Evolutionary conservation across 768 basidiomycete genomes (phyloP).

Genomic region (Heimioporus sp.): DNA sequence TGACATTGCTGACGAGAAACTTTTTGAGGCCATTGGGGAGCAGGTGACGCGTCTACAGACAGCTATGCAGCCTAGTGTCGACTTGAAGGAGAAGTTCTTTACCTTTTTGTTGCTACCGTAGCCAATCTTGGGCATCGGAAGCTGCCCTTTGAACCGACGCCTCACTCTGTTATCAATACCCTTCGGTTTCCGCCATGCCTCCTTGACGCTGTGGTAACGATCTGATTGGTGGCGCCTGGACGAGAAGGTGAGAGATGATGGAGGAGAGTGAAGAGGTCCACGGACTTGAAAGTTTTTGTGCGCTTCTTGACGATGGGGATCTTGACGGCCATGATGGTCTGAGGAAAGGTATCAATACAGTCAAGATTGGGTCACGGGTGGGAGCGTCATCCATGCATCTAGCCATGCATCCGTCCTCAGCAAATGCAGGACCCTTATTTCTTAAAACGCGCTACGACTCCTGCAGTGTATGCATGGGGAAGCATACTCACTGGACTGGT

Average conservation of each 20-base stretch:
- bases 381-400: slow-evolving; percentile 20
- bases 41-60: slow-evolving; percentile 78
- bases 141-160: slow-evolving; percentile 93
- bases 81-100: slow-evolving; percentile 20
- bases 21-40: slow-evolving; percentile 97
- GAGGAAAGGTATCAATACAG: slow-evolving; percentile 13
- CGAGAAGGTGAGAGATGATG: slow-evolving; percentile 11
- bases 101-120: slow-evolving; percentile 87
- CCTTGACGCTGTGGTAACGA: slow-evolving; percentile 95
- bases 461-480: neutral
- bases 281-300: slow-evolving; percentile 94
- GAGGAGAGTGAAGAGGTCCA: slow-evolving; percentile 16
- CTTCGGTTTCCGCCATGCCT: slow-evolving; percentile 99
- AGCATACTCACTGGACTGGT: slow-evolving; percentile 44
- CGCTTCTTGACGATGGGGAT: slow-evolving; percentile 92
- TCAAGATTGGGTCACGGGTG: neutral
- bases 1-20: slow-evolving; percentile 90
- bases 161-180: slow-evolving; percentile 99
- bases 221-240: slow-evolving; percentile 96
- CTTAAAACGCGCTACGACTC: neutral
- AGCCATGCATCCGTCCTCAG: slow-evolving; percentile 21
- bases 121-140: slow-evolving; percentile 90
- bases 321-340: slow-evolving; percentile 47
- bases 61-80: slow-evolving; percentile 2
- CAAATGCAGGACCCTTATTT: neutral